A percentile compares a stretch with the other conserved stretches of the same genome.
Conservation (phyloP, 768 basidiomycete species). For the Boletus speciosus region DNA sequence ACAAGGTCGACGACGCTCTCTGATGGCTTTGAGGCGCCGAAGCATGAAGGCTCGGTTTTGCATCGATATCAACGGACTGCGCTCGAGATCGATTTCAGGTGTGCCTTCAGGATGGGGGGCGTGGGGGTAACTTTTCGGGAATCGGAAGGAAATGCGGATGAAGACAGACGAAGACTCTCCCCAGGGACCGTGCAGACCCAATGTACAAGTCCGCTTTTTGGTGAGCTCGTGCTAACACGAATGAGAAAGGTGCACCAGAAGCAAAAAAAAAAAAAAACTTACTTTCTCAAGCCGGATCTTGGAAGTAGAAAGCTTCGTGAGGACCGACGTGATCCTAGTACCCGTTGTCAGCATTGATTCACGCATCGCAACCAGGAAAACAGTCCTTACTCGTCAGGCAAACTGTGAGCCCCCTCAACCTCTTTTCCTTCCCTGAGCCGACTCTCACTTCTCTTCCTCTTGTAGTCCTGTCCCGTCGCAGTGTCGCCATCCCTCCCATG, state of each 20-base stretch:
- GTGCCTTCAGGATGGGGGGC: slow-evolving; percentile 58
- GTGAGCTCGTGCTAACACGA: slow-evolving; percentile 55
- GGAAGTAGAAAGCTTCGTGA: slow-evolving; percentile 58
- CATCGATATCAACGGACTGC: slow-evolving; percentile 74
- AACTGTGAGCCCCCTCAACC: slow-evolving; percentile 41
- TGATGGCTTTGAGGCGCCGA: slow-evolving; percentile 67
- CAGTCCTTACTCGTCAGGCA: slow-evolving; percentile 69
- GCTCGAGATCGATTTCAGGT: slow-evolving; percentile 79
- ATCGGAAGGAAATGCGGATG: slow-evolving; percentile 84
- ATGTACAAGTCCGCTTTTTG: slow-evolving; percentile 75
- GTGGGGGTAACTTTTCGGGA: slow-evolving; percentile 79
- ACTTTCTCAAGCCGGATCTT: slow-evolving; percentile 89
- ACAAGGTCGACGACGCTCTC: slow-evolving; percentile 74
- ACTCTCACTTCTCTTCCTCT: slow-evolving; percentile 48
- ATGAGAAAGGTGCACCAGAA: slow-evolving; percentile 1
- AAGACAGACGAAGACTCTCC: slow-evolving; percentile 82
- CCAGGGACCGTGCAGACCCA: slow-evolving; percentile 89
- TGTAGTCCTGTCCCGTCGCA: slow-evolving; percentile 9
- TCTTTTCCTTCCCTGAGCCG: slow-evolving; percentile 31
- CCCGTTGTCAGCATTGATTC: neutral
- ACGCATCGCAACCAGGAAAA: neutral
- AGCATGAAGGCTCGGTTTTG: slow-evolving; percentile 77
- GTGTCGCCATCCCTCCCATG: slow-evolving; percentile 18
- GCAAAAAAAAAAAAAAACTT: slow-evolving; percentile 6
- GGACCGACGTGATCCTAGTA: slow-evolving; percentile 66